Evolutionary conservation across 2,329 filamentous ascomycete species (phyloP), one percentile per base, ranked within the genome.

Genomic region (Aureobasidium subglaciale): DNA sequence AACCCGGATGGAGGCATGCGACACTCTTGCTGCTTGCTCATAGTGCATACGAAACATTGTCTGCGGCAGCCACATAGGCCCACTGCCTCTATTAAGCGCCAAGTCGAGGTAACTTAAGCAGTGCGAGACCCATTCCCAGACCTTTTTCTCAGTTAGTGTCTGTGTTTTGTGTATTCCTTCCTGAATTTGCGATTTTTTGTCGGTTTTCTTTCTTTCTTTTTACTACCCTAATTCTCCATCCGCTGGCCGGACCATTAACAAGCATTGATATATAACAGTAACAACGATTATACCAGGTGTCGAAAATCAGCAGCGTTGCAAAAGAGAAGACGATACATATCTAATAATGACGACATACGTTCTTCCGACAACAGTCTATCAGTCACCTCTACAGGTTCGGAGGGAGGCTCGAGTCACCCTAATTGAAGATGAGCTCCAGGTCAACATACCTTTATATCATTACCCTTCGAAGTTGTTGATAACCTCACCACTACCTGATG

Each of bases 361-460:
- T 65, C 74, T 78, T 65, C 75, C 75, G 59, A 69, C 73, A 59
- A 72, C 72, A 63, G 73, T 72, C 53, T 82, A 80, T 73, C 73
- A 68, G 65, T 73, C 78, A 57, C 74, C 75, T 72, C 77, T 77
- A 79, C 82, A 78, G 81, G 80, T 68, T 72, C 77, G 75, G 65
- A 77, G 75, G 65, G 73, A 75, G 63, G 69, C 72, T 60, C 79
- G 85, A 79, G 84, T 85, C 79, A 83, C 81, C 60, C 78, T 84
- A 75, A 78, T 83, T 57, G 80, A 85, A 72, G 79, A 84, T 64
- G 72, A 74, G 43, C 63, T 67, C 11, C 68, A 70, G 58, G 61
- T 68, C 58, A 64, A 56, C 64, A 62, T 43, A 53, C 59, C 55
- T 62, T 62, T 67, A 20, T 63, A 65, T 30, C 63, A 60, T 46